Conservation (phyloP, 2,329 filamentous ascomycete species). For the Monosporascus sp. region DNA sequence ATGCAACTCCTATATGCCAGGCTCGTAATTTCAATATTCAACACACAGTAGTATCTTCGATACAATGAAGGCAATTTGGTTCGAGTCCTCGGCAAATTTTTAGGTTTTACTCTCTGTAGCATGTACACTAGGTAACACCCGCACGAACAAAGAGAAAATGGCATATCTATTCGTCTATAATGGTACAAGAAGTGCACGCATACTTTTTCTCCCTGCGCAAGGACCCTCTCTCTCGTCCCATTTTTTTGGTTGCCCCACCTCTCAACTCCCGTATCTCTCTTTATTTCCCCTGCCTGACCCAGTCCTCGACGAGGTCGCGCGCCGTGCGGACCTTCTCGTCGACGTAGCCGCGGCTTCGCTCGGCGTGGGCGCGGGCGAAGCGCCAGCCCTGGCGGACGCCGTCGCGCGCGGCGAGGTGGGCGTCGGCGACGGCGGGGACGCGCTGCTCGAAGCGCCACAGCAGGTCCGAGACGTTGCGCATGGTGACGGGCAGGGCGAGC, state of each 20-base stretch:
- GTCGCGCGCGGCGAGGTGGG: conserved; percentile 68
- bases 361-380: conserved; percentile 69
- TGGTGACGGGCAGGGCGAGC: conserved; percentile 81
- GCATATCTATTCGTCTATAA: conserved; percentile 21
- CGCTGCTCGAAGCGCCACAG: conserved; percentile 90
- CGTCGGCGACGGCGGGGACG: conserved; percentile 75
- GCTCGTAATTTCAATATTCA: too few relatives aligned
- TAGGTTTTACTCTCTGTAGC: too few relatives aligned
- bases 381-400: conserved; percentile 63
- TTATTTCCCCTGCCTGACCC: conserved; percentile 88
- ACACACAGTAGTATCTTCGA: too few relatives aligned
- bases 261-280: background rate
- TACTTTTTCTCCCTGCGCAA: background rate
- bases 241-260: background rate
- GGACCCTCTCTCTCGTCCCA: background rate
- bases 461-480: conserved; percentile 79
- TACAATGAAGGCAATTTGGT: too few relatives aligned
- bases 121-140: background rate
- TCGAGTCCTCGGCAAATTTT: too few relatives aligned
- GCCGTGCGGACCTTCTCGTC: conserved; percentile 75
- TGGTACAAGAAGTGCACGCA: conserved; percentile 23
- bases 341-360: conserved; percentile 65
- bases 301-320: conserved; percentile 73
- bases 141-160: conserved; percentile 3
- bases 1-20: too few relatives aligned